Percentiles rank a stretch among this genome's conserved stretches.
Evolutionary conservation across 2,329 filamentous ascomycete genomes (phyloP).

Genomic region (Didymella segeticola): DNA sequence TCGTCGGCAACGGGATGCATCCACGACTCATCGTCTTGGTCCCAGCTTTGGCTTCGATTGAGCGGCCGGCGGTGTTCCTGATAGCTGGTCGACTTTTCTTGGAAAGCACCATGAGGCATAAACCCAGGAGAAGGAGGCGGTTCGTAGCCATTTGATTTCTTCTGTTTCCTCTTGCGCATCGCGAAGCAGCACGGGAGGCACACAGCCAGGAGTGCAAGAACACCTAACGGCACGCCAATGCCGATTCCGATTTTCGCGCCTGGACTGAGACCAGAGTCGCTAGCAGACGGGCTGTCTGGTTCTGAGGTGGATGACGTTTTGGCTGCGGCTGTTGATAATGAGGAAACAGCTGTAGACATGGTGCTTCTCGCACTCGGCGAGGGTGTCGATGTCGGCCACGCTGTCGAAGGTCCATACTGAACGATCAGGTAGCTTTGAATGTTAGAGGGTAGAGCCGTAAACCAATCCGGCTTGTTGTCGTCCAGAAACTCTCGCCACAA

Average conservation of each 20-base stretch:
- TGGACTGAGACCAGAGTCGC: constrained; percentile 29
- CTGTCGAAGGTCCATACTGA: constrained; percentile 43
- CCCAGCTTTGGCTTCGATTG: constrained; percentile 35
- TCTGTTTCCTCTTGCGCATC: constrained; percentile 33
- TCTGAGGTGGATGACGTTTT: constrained; percentile 20
- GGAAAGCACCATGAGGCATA: constrained; percentile 46
- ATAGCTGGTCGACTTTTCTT: constrained; percentile 33
- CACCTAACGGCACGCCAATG: constrained; percentile 60
- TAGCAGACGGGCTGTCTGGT: constrained; percentile 25
- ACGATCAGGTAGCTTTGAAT: constrained; percentile 44
- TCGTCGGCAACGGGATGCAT: constrained; percentile 11
- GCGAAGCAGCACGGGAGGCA: constrained; percentile 36
- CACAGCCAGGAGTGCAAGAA: constrained; percentile 58
- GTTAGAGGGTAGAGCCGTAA: constrained; percentile 38
- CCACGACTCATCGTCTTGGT: constrained; percentile 39
- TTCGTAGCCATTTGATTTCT: constrained; percentile 31
- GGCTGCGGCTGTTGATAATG: constrained; percentile 1
- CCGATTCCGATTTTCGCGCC: constrained; percentile 44
- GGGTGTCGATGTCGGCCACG: constrained; percentile 29
- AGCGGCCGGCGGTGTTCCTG: constrained; percentile 32
- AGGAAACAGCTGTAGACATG: constrained; percentile 5
- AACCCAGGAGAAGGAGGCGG: constrained; percentile 46
- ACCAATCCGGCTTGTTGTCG: constrained; percentile 44
- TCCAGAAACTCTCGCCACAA: constrained; percentile 45
- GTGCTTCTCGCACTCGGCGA: constrained; percentile 10